A percentile compares a stretch with the other conserved stretches of the same genome.
Conservation (phyloP, 1,284 basidiomycete species). For the Rhodotorula glutinis region DNA sequence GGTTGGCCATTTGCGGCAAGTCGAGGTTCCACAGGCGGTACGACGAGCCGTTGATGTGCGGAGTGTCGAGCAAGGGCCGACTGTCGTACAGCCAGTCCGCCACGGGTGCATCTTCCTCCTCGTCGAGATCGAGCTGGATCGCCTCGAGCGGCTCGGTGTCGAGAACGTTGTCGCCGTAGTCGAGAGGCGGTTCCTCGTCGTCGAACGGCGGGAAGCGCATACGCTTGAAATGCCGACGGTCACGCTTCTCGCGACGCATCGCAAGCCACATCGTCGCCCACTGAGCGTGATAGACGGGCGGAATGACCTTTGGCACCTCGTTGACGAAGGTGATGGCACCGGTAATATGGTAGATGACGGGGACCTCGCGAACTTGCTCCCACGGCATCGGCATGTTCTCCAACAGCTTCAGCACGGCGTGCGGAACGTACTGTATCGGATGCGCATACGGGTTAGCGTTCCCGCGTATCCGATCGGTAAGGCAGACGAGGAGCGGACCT, state of each 20-base stretch:
- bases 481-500: constrained; percentile 17
- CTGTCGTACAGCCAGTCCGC: constrained; percentile 99
- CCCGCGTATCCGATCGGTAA: neutral
- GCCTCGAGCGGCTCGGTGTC: constrained; percentile 98
- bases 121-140: constrained; percentile 93
- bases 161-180: constrained; percentile 97
- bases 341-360: constrained; percentile 96
- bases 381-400: constrained; percentile 95
- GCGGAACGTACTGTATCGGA: constrained; percentile 63
- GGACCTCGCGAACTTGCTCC: constrained; percentile 98
- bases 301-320: constrained; percentile 92
- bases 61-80: constrained; percentile 85
- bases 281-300: constrained; percentile 97
- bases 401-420: constrained; percentile 97
- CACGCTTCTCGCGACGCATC: constrained; percentile 97
- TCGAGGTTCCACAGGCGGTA: constrained; percentile 92
- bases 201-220: constrained; percentile 99
- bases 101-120: constrained; percentile 90
- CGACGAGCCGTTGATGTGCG: constrained; percentile 75
- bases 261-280: constrained; percentile 99
- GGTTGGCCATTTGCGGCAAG: constrained; percentile 90
- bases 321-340: constrained; percentile 99
- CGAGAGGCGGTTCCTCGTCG: constrained; percentile 96
- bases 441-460: neutral
- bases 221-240: constrained; percentile 98